Base-by-base conservation (phyloP, 495 filamentous ascomycete genomes). In the Aspergillus conjunctus region DNA sequence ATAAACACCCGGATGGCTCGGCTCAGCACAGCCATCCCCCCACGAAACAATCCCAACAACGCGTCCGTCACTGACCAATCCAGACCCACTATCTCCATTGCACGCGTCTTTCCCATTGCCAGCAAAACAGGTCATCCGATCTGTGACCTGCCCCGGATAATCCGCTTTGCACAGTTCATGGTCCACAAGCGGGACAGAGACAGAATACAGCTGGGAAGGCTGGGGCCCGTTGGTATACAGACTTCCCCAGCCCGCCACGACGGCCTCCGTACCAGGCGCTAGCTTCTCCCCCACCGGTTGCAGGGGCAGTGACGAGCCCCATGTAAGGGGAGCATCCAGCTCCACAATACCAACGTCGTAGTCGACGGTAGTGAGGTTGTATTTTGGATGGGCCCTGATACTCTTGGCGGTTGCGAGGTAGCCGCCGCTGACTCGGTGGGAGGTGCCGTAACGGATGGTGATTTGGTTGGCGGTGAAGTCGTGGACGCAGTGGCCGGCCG, bases 21-120 rank as follows among this genome's bases (percentile, higher is more conserved):
- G 15, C 41, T 30, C 11, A 1, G 46, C 60, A n/a, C 60, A 62
- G 5, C 60, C 60, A 53, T 52, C 34, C 3, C 60, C 60, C 60
- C 60, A 62, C 0, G 60, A 62, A n/a, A 56, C 56, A 37, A 62
- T 53, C 7, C 60, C 60, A 14, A 62, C 22, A 32, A 57, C 52
- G 5, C 26, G 14, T n/a, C 49, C 54, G 12, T 46, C 54, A 7
- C 37, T 34, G 32, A 49, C 46, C 3, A 57, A 17, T 1, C 53
- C 53, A 51, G 54, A 54, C 26, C 60, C 60, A 22, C 34, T 46
- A 37, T 62, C 60, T 0, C 60, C 60, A 39, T 52, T 30, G 26
- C 60, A 62, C 11, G 46, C 54, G 48, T 57, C 54, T 37, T 39
- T 62, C 9, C 60, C 60, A 4, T 54, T 14, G 15, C n/a, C 44